These are phyloP conservation scores for Venturia effusa DNA, from an alignment of 2,329 filamentous ascomycete genomes.

Conservation along the genomic window DNA sequence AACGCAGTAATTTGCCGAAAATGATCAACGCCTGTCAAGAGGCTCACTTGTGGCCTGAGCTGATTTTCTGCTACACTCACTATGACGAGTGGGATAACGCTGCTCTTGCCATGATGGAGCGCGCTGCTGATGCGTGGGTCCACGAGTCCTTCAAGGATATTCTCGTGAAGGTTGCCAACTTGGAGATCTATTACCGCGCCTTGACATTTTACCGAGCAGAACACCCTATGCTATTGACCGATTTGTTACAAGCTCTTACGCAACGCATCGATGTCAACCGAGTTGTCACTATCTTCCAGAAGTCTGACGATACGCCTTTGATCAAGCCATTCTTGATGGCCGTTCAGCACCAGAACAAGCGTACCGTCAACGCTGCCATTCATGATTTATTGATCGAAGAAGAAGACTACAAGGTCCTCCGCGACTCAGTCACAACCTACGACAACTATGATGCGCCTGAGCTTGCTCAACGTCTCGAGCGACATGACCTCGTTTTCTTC, in stretches of 20 bases:
- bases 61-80: conserved; percentile 96
- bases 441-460: conserved; percentile 98
- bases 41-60: conserved; percentile 90
- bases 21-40: conserved; percentile 90
- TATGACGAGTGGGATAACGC: conserved; percentile 99
- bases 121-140: conserved; percentile 94
- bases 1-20: conserved; percentile 93
- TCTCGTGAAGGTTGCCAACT: conserved; percentile 90
- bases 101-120: conserved; percentile 94
- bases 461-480: conserved; percentile 83
- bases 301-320: conserved; percentile 92
- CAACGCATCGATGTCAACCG: conserved; percentile 93
- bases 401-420: conserved; percentile 97
- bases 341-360: conserved; percentile 96
- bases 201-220: conserved; percentile 97
- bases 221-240: conserved; percentile 90
- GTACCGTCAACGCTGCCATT: conserved; percentile 93
- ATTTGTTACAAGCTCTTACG: conserved; percentile 85
- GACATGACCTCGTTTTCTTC: conserved; percentile 98
- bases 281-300: conserved; percentile 98
- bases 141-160: conserved; percentile 99
- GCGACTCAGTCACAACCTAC: conserved; percentile 95
- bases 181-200: conserved; percentile 97
- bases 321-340: conserved; percentile 98
- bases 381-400: conserved; percentile 97